Percentiles rank a stretch among this genome's conserved stretches.
Conservation (phyloP, 2,329 filamentous ascomycete species). For the Paramyrothecium sp. region DNA sequence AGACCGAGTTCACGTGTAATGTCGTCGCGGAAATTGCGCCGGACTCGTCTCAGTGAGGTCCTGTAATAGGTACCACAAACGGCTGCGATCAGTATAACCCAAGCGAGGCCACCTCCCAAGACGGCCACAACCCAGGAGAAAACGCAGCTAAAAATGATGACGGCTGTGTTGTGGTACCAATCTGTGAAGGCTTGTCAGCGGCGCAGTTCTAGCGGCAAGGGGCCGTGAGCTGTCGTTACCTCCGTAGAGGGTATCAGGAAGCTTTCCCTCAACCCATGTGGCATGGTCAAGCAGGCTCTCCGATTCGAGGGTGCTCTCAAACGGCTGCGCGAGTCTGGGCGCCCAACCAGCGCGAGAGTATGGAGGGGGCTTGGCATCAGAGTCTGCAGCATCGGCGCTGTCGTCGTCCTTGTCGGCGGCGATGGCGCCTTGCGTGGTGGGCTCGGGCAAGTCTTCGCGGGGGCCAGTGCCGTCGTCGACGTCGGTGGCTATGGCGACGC, state of each 20-base stretch:
- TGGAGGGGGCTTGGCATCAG: slow-evolving; percentile 49
- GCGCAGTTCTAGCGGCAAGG: not conserved
- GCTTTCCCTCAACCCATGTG: slow-evolving; percentile 78
- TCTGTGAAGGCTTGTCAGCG: slow-evolving; percentile 48
- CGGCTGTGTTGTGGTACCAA: slow-evolving; percentile 96
- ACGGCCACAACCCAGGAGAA: slow-evolving; percentile 87
- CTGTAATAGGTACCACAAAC: slow-evolving; percentile 93
- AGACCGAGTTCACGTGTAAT: slow-evolving; percentile 86
- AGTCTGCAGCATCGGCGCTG: slow-evolving; percentile 50
- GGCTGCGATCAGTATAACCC: slow-evolving; percentile 92
- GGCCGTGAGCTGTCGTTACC: slow-evolving; percentile 47
- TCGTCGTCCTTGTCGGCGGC: slow-evolving; percentile 49
- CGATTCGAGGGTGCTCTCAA: slow-evolving; percentile 52
- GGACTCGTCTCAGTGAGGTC: slow-evolving; percentile 88
- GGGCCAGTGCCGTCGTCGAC: slow-evolving; percentile 68
- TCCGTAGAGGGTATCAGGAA: slow-evolving; percentile 89
- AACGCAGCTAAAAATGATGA: slow-evolving; percentile 91
- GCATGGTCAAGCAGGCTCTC: slow-evolving; percentile 82
- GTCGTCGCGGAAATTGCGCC: slow-evolving; percentile 94
- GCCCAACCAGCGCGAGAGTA: slow-evolving; percentile 75
- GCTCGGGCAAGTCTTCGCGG: slow-evolving; percentile 74
- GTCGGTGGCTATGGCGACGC: slow-evolving; percentile 74
- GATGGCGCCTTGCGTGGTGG: slow-evolving; percentile 68
- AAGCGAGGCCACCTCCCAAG: slow-evolving; percentile 86
- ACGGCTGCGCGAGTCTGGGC: slow-evolving; percentile 74